phyloP scores from a whole-genome alignment of 1,139 yeast genomes.

The Saccharomyces hybrid region DNA sequence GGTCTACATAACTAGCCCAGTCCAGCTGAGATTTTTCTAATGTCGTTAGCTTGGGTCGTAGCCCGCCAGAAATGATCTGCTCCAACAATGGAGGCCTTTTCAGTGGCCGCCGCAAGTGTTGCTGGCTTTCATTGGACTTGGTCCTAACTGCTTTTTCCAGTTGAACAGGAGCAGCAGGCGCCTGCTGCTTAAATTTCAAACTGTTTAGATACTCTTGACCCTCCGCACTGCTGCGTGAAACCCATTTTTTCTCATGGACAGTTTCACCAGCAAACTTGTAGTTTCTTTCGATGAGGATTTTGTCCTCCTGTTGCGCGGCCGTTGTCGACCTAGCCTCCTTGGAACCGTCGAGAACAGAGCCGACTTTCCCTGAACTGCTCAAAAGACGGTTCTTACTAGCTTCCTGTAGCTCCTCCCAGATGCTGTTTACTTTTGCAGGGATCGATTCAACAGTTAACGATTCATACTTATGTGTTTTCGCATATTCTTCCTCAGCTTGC shows the following conservation, averaged over 20 bases:
- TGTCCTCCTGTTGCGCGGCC: constrained; percentile 35
- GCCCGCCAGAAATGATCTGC: constrained; percentile 52
- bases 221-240: constrained; percentile 71
- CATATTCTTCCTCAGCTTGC: constrained; percentile 34
- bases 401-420: constrained; percentile 42
- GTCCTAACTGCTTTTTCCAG: constrained; percentile 4
- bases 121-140: constrained; percentile 9
- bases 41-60: constrained; percentile 71
- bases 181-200: constrained; percentile 34
- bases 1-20: constrained; percentile 93
- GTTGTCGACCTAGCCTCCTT: background rate
- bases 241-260: constrained; percentile 69
- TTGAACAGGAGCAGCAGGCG: background rate
- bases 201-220: constrained; percentile 74
- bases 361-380: constrained; percentile 14
- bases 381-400: constrained; percentile 22
- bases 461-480: constrained; percentile 27
- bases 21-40: constrained; percentile 87
- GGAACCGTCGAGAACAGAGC: constrained; percentile 19
- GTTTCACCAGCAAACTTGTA: constrained; percentile 89
- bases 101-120: constrained; percentile 35
- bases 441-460: constrained; percentile 18
- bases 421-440: constrained; percentile 35
- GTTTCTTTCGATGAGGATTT: constrained; percentile 63
- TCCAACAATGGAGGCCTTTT: constrained; percentile 76